phyloP scores from a whole-genome alignment of 148 eudicot species.

The Rheum nobile region DNA sequence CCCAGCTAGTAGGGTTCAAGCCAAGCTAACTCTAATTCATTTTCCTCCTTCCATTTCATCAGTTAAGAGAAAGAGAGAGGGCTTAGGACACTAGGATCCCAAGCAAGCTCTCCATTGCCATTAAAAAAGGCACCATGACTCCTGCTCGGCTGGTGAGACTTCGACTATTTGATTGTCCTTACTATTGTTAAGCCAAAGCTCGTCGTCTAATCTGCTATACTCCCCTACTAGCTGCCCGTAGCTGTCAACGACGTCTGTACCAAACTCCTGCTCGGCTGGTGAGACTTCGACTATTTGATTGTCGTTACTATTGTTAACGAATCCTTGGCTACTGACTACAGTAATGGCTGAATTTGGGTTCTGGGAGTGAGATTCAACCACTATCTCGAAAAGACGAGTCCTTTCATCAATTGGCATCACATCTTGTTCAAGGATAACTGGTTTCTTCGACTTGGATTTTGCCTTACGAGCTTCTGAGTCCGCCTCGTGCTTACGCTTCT shows the following conservation, averaged over 20 bases:
- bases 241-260: neutral
- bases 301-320: neutral
- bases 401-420: neutral
- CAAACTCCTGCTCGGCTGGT: neutral
- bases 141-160: neutral
- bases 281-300: neutral
- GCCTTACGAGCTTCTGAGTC: neutral
- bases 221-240: constrained; percentile 7
- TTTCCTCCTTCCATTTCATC: neutral
- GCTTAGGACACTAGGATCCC: neutral
- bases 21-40: neutral
- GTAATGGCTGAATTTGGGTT: neutral
- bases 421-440: neutral
- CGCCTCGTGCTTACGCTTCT: neutral
- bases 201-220: constrained; percentile 8
- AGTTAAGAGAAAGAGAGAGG: neutral
- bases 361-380: neutral
- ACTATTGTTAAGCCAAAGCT: constrained; percentile 2
- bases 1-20: neutral
- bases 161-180: neutral
- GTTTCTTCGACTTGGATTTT: neutral
- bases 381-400: constrained; percentile 1
- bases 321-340: neutral
- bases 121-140: neutral
- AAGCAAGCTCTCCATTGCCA: neutral